Percentiles rank a stretch among this genome's conserved stretches.
phyloP scores from a whole-genome alignment of 1,284 basidiomycete genomes.

The Gomphus bonarii region DNA sequence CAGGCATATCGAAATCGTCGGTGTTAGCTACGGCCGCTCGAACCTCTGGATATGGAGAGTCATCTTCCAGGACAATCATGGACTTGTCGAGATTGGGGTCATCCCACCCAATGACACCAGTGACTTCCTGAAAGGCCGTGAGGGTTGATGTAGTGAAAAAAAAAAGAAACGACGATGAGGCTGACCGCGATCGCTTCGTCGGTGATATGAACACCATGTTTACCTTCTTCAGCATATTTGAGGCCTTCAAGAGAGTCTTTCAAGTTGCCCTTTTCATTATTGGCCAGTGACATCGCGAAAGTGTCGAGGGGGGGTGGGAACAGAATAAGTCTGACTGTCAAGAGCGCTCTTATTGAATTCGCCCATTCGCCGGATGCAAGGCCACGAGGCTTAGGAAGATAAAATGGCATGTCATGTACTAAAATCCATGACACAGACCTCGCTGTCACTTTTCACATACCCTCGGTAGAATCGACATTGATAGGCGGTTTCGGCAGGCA shows the following conservation, averaged over 20 bases:
- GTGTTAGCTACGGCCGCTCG: constrained; percentile 67
- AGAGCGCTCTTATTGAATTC: not conserved
- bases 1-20: constrained; percentile 46
- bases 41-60: constrained; percentile 61
- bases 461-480: no score
- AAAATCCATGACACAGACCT: not conserved
- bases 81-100: constrained; percentile 21
- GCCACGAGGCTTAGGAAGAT: not conserved
- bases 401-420: not conserved
- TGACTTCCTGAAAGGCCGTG: not conserved
- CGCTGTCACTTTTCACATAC: not conserved
- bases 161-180: not conserved
- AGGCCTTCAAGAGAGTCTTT: not conserved
- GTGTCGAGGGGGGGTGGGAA: not conserved
- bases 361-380: not conserved
- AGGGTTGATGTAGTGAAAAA: not conserved
- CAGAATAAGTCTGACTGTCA: not conserved
- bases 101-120: constrained; percentile 12
- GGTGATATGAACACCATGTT: not conserved
- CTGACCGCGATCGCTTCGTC: constrained; percentile 8
- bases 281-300: not conserved
- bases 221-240: constrained; percentile 1
- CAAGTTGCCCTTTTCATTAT: not conserved
- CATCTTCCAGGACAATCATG: constrained; percentile 24
- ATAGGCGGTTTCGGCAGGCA: no score